These are phyloP conservation scores for Coemansia sp. DNA, from an alignment of 192 early-diverging fungal genomes.

Conservation along the genomic window DNA sequence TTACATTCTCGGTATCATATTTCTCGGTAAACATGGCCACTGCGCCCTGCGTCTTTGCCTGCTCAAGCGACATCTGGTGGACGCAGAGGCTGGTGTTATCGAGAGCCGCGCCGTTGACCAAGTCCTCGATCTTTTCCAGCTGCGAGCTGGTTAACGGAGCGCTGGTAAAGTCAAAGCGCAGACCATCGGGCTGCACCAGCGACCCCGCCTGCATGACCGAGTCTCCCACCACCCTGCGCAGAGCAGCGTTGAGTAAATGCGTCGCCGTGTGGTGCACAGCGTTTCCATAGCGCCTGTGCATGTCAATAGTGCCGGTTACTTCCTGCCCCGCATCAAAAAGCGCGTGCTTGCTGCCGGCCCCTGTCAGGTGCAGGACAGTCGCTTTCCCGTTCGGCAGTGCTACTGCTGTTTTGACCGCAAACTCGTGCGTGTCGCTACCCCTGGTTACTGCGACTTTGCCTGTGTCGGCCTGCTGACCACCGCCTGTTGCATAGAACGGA, in stretches of 20 bases:
- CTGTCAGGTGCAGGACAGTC: conserved; percentile 82
- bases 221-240: conserved; percentile 71
- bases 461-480: conserved; percentile 91
- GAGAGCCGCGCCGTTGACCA: conserved; percentile 75
- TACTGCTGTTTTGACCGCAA: conserved; percentile 66
- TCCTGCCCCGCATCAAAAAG: conserved; percentile 59
- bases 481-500: conserved; percentile 93
- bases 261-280: conserved; percentile 97
- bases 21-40: conserved; percentile 94
- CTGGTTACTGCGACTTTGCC: conserved; percentile 68
- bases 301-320: conserved; percentile 74
- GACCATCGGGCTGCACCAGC: conserved; percentile 80
- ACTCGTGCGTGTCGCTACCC: conserved; percentile 61
- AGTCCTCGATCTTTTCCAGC: conserved; percentile 65
- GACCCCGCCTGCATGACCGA: conserved; percentile 91
- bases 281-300: conserved; percentile 77
- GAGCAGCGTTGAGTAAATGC: conserved; percentile 90
- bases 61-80: conserved; percentile 73
- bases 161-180: conserved; percentile 94
- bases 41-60: conserved; percentile 81
- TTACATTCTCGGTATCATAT: conserved; percentile 88
- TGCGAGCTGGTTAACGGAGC: conserved; percentile 60
- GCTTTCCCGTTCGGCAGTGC: conserved; percentile 64
- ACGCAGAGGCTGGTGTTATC: conserved; percentile 68
- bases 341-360: conserved; percentile 78